phyloP scores from a whole-genome alignment of 257 asterid genomes.

The Gynochthodes officinalis region DNA sequence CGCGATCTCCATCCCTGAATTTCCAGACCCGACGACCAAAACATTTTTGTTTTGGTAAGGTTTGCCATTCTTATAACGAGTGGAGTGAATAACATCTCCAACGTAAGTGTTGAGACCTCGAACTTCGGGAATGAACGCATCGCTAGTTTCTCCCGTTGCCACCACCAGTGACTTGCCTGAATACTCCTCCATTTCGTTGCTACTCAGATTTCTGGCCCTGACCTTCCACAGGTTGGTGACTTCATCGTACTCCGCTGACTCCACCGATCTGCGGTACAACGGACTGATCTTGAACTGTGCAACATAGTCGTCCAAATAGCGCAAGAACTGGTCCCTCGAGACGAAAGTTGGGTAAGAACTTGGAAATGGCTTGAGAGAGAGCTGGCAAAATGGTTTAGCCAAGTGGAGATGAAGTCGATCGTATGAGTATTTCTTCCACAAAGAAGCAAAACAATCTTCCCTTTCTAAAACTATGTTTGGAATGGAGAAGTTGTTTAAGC shows the following conservation, averaged over 20 bases:
- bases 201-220: slow-evolving; percentile 27
- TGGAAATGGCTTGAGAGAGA: slow-evolving; percentile 57
- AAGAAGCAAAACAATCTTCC: slow-evolving; percentile 63
- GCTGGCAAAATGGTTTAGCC: slow-evolving; percentile 45
- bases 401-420: slow-evolving; percentile 81
- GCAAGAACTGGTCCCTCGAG: slow-evolving; percentile 32
- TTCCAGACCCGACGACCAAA: slow-evolving; percentile 82
- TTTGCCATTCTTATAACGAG: slow-evolving; percentile 48
- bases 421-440: slow-evolving; percentile 70
- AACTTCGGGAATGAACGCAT: slow-evolving; percentile 44
- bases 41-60: slow-evolving; percentile 35
- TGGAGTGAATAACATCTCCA: slow-evolving; percentile 68
- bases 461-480: slow-evolving; percentile 61
- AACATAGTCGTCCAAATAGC: slow-evolving; percentile 59
- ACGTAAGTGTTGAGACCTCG: slow-evolving; percentile 45
- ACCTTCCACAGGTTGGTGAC: slow-evolving; percentile 38
- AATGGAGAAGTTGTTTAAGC: slow-evolving; percentile 37
- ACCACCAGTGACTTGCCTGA: slow-evolving; percentile 56
- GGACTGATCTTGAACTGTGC: slow-evolving; percentile 44
- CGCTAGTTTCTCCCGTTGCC: slow-evolving; percentile 68
- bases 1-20: slow-evolving; percentile 88
- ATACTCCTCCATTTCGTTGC: slow-evolving; percentile 39
- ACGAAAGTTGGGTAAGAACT: slow-evolving; percentile 40
- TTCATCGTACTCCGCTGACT: slow-evolving; percentile 41
- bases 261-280: slow-evolving; percentile 34